phyloP scores from a whole-genome alignment of 2,329 filamentous ascomycete genomes.

The Pleoardoris graminearum region DNA sequence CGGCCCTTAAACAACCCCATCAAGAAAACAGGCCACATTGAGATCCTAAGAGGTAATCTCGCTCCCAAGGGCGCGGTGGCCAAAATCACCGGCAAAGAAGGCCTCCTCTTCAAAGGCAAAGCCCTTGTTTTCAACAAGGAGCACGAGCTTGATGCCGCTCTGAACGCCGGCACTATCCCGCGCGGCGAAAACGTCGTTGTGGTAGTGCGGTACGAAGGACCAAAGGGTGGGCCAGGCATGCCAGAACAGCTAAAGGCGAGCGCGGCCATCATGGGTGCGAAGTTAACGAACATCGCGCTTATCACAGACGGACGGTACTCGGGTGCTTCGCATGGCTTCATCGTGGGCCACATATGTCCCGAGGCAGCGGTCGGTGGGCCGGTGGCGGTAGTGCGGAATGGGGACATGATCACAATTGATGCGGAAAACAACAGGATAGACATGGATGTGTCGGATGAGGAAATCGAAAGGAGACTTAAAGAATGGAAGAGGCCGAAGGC shows the following conservation, averaged over 20 bases:
- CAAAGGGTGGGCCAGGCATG: slow-evolving; percentile 93
- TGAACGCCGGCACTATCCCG: slow-evolving; percentile 71
- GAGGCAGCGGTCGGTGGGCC: slow-evolving; percentile 89
- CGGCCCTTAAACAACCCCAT: slow-evolving; percentile 79
- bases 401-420: slow-evolving; percentile 84
- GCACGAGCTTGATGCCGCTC: slow-evolving; percentile 72
- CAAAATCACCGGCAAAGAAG: slow-evolving; percentile 97
- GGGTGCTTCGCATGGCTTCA: slow-evolving; percentile 88
- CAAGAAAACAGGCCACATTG: slow-evolving; percentile 83
- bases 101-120: slow-evolving; percentile 76
- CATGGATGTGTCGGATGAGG: slow-evolving; percentile 73
- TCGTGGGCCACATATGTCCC: slow-evolving; percentile 89
- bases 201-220: slow-evolving; percentile 90
- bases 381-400: slow-evolving; percentile 78
- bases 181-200: slow-evolving; percentile 82
- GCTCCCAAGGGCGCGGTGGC: slow-evolving; percentile 88
- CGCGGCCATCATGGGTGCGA: slow-evolving; percentile 90
- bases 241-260: slow-evolving; percentile 89
- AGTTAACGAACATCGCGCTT: slow-evolving; percentile 81
- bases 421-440: slow-evolving; percentile 73
- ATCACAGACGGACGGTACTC: slow-evolving; percentile 91
- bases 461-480: slow-evolving; percentile 65
- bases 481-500: slow-evolving; percentile 72
- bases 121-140: slow-evolving; percentile 89
- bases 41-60: slow-evolving; percentile 84